Percentiles rank a stretch among this genome's conserved stretches.
phyloP scores from a whole-genome alignment of 2,329 filamentous ascomycete species.

The Ophiostoma perfectum region DNA sequence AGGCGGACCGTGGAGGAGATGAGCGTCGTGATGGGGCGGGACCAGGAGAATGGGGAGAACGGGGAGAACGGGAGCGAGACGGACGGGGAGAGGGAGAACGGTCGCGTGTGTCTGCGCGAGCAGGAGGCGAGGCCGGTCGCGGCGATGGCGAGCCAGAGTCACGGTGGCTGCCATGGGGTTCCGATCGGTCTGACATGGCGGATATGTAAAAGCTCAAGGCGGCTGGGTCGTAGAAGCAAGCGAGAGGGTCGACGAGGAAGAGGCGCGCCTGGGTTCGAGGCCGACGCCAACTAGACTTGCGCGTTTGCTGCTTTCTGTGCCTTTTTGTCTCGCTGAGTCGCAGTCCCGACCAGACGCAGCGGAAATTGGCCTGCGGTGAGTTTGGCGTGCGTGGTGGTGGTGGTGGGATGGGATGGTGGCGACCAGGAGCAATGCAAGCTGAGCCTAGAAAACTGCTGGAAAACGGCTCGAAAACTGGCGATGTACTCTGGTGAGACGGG shows the following conservation, averaged over 20 bases:
- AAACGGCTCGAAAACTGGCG: not conserved
- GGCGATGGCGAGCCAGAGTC: constrained; percentile 1
- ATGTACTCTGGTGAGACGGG: not conserved
- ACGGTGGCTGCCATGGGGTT: constrained; percentile 3
- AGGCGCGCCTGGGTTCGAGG: not conserved
- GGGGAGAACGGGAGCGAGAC: not conserved
- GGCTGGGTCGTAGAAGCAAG: not conserved
- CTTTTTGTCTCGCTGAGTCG: not conserved
- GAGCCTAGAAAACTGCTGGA: not conserved
- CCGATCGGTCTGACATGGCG: constrained; percentile 5
- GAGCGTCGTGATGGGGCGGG: constrained; percentile 4
- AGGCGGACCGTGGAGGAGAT: not conserved
- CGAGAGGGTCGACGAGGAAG: not conserved
- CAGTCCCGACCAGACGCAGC: not conserved
- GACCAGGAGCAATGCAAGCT: not conserved
- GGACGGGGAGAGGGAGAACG: constrained; percentile 2
- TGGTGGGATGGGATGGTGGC: not conserved
- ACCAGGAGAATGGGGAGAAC: not conserved
- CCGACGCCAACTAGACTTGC: not conserved
- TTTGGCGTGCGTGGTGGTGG: not conserved
- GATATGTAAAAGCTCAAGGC: not conserved
- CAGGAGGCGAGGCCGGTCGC: constrained; percentile 13
- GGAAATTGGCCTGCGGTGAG: not conserved
- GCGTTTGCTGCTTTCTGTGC: not conserved
- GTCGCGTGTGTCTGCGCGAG: constrained; percentile 12